phyloP scores from a whole-genome alignment of 805 yeast genomes.

The Nakazawaea populi region DNA sequence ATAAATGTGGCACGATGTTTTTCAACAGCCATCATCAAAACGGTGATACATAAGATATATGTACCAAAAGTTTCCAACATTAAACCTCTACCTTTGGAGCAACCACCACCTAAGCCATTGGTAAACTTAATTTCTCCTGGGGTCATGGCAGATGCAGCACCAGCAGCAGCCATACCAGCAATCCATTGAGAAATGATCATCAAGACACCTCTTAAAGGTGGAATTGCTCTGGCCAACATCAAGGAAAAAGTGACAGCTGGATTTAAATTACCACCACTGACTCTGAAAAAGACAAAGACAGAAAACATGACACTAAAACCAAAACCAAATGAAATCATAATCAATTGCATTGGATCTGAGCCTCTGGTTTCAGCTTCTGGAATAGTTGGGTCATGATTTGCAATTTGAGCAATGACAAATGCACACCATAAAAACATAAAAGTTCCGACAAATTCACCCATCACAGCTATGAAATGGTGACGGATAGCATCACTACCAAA shows the following conservation, averaged over 20 bases:
- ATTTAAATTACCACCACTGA: constrained; percentile 86
- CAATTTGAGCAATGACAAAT: constrained; percentile 75
- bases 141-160: constrained; percentile 79
- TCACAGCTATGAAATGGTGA: constrained; percentile 61
- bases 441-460: constrained; percentile 84
- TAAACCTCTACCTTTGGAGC: constrained; percentile 68
- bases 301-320: constrained; percentile 80
- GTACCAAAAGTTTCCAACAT: constrained; percentile 83
- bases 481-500: constrained; percentile 36
- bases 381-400: constrained; percentile 39
- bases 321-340: constrained; percentile 81
- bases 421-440: constrained; percentile 81
- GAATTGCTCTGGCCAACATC: constrained; percentile 65
- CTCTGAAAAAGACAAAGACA: constrained; percentile 62
- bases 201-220: constrained; percentile 63
- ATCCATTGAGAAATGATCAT: constrained; percentile 65
- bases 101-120: constrained; percentile 66
- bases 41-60: constrained; percentile 65
- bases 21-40: constrained; percentile 79
- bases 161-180: constrained; percentile 92
- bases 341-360: constrained; percentile 53
- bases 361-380: constrained; percentile 21
- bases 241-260: constrained; percentile 81
- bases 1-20: constrained; percentile 67
- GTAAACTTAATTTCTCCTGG: constrained; percentile 74